Evolutionary conservation across 2,329 filamentous ascomycete species (phyloP).

Genomic region (Fusarium sp.): DNA sequence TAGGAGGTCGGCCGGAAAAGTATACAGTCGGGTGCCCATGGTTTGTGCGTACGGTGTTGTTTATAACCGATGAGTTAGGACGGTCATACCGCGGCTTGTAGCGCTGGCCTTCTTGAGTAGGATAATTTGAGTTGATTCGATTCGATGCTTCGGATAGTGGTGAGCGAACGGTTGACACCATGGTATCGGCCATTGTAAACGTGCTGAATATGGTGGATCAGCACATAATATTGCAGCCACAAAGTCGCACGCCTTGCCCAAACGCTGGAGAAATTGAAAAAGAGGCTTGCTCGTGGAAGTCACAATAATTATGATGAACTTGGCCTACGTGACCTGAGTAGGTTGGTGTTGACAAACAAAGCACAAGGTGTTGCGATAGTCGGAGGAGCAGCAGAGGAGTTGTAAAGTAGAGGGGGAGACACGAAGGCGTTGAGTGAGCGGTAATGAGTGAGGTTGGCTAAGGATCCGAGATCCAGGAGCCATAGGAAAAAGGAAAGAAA

Average conservation of each 20-base stretch:
- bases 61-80: constrained; percentile 13
- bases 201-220: constrained; percentile 41
- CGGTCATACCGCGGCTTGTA: constrained; percentile 47
- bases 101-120: constrained; percentile 39
- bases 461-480: constrained; percentile 15
- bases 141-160: constrained; percentile 60
- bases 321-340: neutral
- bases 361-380: constrained; percentile 5
- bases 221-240: constrained; percentile 47
- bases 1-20: constrained; percentile 25
- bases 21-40: constrained; percentile 27
- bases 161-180: constrained; percentile 46
- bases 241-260: constrained; percentile 13
- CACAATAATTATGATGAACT: constrained; percentile 1
- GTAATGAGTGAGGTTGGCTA: constrained; percentile 8
- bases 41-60: constrained; percentile 23
- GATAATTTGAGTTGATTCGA: constrained; percentile 56
- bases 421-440: constrained; percentile 9
- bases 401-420: constrained; percentile 22
- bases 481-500: neutral
- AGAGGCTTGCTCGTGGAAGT: constrained; percentile 4
- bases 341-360: constrained; percentile 12
- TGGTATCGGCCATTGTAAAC: constrained; percentile 47
- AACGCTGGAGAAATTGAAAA: constrained; percentile 20
- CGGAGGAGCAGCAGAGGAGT: constrained; percentile 5